Evolutionary conservation across 78 protist genomes (phyloP), one percentile per base, ranked within the genome.

Genomic region (Dictyostelium firmibasis): DNA sequence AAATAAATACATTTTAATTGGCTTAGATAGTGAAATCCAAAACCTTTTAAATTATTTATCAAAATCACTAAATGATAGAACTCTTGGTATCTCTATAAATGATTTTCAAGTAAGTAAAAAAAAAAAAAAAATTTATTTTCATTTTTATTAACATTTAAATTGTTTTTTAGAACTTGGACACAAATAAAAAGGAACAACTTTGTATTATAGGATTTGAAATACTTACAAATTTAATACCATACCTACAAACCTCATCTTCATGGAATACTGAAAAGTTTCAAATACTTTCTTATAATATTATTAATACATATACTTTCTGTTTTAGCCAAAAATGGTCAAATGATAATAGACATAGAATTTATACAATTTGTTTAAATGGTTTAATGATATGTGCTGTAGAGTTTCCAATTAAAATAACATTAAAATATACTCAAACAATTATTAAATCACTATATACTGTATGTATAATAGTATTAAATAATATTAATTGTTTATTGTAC

Each of bases 331-430:
- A 89, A 50, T 89, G 94, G 94, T 89, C 94, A 27, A 81, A 38
- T 67, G 94, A 89, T n/a, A 6, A 35, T 14, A 89, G 77, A 70
- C 79, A 50, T 53, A 89, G 29, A 69, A 70, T 89, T 44, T 86
- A 89, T 67, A 38, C 94, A 29, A 89, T 89, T 29, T 89, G 94
- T 81, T 70, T 89, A 44, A 89, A 89, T 50, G 94, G 94, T 1
- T 47, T 89, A n/a, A 64, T 84, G 70, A 35, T 64, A 11, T 89
- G 76, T 33, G 20, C 76, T 7, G 74, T 44, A 18, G 94, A 89
- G 50, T 89, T 89, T 43, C 94, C 94, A 64, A n/a, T 81, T 23
- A 25, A 43, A 70, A 47, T 75, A 8, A 89, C 94, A n/a, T 50
- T 89, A 27, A 89, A 89, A 50, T 69, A 81, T 25, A 81, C 82